Evolutionary conservation across 371 early-diverging fungal genomes (phyloP).

Genomic region (Funneliformis caledonium): DNA sequence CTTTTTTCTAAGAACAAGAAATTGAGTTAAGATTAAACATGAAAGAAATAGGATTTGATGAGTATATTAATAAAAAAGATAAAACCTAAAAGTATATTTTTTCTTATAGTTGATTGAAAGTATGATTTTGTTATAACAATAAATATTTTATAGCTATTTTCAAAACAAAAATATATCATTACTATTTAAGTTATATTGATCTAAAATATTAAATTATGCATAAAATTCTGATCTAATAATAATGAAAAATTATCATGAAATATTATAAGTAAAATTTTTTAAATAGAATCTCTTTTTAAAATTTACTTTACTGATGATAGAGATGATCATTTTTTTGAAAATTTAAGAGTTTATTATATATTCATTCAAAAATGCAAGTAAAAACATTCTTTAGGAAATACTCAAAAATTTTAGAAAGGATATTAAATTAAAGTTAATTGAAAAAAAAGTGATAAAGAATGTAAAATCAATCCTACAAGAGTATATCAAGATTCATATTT

Average conservation of each 20-base stretch:
- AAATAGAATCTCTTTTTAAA: neutral
- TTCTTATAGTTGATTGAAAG: neutral
- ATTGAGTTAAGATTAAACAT: constrained; percentile 21
- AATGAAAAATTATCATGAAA: constrained; percentile 12
- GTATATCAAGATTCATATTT: constrained; percentile 6
- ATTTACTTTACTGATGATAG: neutral
- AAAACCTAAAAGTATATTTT: constrained; percentile 16
- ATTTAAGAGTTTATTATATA: constrained; percentile 12
- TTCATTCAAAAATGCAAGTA: constrained; percentile 4
- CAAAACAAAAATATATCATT: constrained; percentile 3
- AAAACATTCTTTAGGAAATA: constrained; percentile 30
- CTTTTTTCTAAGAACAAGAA: constrained; percentile 23
- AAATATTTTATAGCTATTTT: constrained; percentile 25
- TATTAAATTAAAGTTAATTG: constrained; percentile 24
- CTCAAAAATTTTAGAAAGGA: constrained; percentile 22
- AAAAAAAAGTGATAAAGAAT: constrained; percentile 10
- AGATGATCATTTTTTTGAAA: neutral
- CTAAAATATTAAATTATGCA: neutral
- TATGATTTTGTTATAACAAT: neutral
- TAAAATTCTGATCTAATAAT: constrained; percentile 20
- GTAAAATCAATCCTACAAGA: constrained; percentile 29
- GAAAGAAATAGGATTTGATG: constrained; percentile 7
- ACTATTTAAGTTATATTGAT: constrained; percentile 26
- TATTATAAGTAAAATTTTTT: constrained; percentile 22
- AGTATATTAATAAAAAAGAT: neutral